Evolutionary conservation across 208 protist species (phyloP), one percentile per base, ranked within the genome.

Genomic region (Crithidia acanthocephali): DNA sequence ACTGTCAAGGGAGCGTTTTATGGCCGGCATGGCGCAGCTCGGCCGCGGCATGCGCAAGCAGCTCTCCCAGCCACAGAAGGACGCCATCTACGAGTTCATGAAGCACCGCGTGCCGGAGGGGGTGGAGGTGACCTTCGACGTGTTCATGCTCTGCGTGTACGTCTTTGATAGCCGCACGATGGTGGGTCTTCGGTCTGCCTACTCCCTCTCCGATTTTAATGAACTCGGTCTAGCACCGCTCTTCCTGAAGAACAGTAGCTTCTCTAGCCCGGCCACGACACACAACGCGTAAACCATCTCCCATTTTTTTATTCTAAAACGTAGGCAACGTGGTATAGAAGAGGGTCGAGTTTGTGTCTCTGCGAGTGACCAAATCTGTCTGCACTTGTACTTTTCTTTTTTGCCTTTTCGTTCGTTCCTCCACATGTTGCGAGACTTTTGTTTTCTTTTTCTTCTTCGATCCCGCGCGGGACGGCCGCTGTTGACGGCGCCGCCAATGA

Each of bases 31-130:
- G 72, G 64, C 74, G 53, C 86, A 91, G 73, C 75, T 95, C 30
- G 74, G 85, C 33, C 85, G 84, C 2, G 85, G 90, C 28, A 92
- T 93, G 90, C 85, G 86, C 23, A 91, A 90, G 79, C 86, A 92
- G 74, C 76, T 95, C 23, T 87, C 85, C 23, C 80, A 87, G 68
- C 80, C 68, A 52, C 90, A 95, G 71, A 85, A 84, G 74, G 84
- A 95, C 16, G 84, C 79, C 37, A 88, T 95, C 23, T 95, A 85
- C 71, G 84, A 92, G 1, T 95, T 84, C 45, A 63, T 95, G 63
- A 64, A 60, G 37, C 74, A 85, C 23, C 74, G 79, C 63, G 76
- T 80, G 59, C 77, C 83, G 28, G 62, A 67, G 20, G 74, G 65
- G 35, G 71, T 51, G 60, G 80, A 83, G 66, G 63, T 91, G 9